Base-by-base conservation (phyloP, 2,329 filamentous ascomycete species). In the Tympanopsis confertula region DNA sequence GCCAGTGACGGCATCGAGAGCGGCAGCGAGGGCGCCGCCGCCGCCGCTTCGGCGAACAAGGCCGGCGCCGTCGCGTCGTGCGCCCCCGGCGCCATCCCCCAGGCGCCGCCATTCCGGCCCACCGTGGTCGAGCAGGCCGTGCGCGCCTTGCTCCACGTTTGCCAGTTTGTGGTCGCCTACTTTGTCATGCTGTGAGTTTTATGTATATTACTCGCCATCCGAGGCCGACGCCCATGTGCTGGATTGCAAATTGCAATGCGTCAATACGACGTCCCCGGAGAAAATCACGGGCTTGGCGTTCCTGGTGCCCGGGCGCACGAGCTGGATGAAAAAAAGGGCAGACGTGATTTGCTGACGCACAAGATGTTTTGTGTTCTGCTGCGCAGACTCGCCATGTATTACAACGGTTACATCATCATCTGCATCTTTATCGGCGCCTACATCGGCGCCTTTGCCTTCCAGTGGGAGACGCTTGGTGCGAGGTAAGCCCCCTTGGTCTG, bases 371-470 rank as follows among this genome's bases (percentile, higher is more conserved):
- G n/a, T n/a, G n/a, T n/a, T n/a, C n/a, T n/a, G n/a, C n/a, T n/a
- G 15, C 20, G 13, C 39, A 59, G 51, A 44, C 38, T 36, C 20
- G 37, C 38, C 35, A 42, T 37, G 26, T 32, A 35, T 19, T 44
- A 39, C 38, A 35, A 33, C 41, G 53, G 65, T 15, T 78, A 73
- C 49, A 66, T 78, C 39, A 74, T 78, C 50, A 72, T 78, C 38
- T 74, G 66, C 37, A 70, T 78, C 45, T 62, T 78, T 39, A 62
- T 78, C 30, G 74, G 74, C 2, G 68, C 71, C 0, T 72, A 69
- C 41, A 26, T 77, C 4, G 74, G 74, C 5, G 63, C 66, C 13
- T 71, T 78, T 37, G 47, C 74, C 37, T 78, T 73, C 49, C 35
- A 36, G 18, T 41, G 37, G 13, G 39, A 41, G 20, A 10, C 30